Evolutionary conservation across 2,329 filamentous ascomycete species (phyloP).

Genomic region (Domatiomyces catenatus): DNA sequence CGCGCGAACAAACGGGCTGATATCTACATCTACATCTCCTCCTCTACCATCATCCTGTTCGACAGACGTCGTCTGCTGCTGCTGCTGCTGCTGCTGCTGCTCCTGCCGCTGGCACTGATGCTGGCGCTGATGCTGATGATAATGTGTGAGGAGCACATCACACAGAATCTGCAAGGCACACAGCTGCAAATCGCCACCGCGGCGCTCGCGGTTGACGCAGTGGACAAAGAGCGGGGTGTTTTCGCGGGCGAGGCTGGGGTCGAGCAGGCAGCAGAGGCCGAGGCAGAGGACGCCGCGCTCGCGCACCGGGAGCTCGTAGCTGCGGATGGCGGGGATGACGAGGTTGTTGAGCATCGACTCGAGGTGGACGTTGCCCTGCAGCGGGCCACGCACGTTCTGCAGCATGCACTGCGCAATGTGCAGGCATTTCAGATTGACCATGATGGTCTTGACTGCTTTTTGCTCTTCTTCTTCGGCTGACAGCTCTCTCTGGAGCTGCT

Average conservation of each 20-base stretch:
- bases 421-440: slow-evolving; percentile 96
- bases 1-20: slow-evolving; percentile 49
- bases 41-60: too few relatives aligned
- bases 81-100: slow-evolving; percentile 45
- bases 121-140: slow-evolving; percentile 46
- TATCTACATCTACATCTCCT: slow-evolving; percentile 40
- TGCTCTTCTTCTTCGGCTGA: slow-evolving; percentile 32
- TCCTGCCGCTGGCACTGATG: slow-evolving; percentile 31
- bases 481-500: neutral
- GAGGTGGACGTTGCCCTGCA: slow-evolving; percentile 81
- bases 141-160: slow-evolving; percentile 76
- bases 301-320: slow-evolving; percentile 79
- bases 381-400: slow-evolving; percentile 71
- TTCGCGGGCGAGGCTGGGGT: slow-evolving; percentile 77
- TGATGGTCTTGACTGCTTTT: slow-evolving; percentile 76
- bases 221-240: slow-evolving; percentile 89
- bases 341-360: slow-evolving; percentile 97
- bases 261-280: slow-evolving; percentile 78
- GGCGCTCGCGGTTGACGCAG: slow-evolving; percentile 59
- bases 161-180: slow-evolving; percentile 83
- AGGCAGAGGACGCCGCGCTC: slow-evolving; percentile 81
- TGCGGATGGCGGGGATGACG: slow-evolving; percentile 85
- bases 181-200: slow-evolving; percentile 65
- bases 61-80: neutral
- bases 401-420: slow-evolving; percentile 97